Evolutionary conservation across 1,284 basidiomycete species (phyloP).

Genomic region (Fomitopsis palustris): DNA sequence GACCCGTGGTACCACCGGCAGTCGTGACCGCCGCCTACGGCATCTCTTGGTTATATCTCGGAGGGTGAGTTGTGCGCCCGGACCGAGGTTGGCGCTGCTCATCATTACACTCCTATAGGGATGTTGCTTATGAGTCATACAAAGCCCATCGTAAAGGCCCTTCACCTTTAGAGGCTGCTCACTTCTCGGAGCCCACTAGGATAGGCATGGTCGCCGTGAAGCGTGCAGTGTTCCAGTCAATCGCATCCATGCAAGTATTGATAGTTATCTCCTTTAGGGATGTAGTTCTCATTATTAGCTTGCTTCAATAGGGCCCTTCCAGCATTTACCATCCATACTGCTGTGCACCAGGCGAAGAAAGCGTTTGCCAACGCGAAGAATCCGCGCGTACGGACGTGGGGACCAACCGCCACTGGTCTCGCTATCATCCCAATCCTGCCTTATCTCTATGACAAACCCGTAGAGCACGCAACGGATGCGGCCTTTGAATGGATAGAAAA

Average conservation of each 20-base stretch:
- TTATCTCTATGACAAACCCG: conserved; percentile 82
- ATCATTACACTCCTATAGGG: conserved; percentile 42
- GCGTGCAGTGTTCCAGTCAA: conserved; percentile 82
- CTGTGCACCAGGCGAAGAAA: conserved; percentile 77
- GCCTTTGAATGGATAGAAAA: conserved; percentile 67
- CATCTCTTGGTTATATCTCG: conserved; percentile 80
- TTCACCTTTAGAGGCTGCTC: conserved; percentile 65
- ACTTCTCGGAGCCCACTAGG: conserved; percentile 76
- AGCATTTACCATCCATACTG: conserved; percentile 82
- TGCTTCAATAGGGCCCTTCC: conserved; percentile 59
- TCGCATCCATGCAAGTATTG: conserved; percentile 76
- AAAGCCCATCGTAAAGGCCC: conserved; percentile 78
- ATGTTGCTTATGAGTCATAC: conserved; percentile 91
- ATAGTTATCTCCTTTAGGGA: conserved; percentile 2
- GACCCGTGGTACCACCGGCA: conserved; percentile 79
- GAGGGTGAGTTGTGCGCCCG: conserved; percentile 39
- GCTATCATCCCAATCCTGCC: conserved; percentile 79
- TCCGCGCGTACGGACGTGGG: conserved; percentile 69
- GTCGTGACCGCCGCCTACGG: conserved; percentile 85
- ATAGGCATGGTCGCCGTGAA: conserved; percentile 71
- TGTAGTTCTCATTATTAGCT: background rate
- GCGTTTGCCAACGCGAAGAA: conserved; percentile 66
- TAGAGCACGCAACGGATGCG: conserved; percentile 63
- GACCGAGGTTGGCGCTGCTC: background rate
- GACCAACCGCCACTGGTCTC: conserved; percentile 78